Base-by-base conservation (phyloP, 306 rosid species). In the Citrullus colocynthis region DNA sequence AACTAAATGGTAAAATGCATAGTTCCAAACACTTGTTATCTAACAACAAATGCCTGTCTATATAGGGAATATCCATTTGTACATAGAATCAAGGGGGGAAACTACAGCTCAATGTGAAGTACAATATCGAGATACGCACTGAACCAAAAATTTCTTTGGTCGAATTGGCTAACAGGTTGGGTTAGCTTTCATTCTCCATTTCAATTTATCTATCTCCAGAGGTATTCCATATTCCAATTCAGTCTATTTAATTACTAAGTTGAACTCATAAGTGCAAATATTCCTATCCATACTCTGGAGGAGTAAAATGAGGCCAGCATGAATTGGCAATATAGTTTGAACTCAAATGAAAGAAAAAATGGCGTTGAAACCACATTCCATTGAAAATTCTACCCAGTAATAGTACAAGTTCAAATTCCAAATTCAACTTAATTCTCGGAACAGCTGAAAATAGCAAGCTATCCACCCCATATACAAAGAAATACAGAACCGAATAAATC, bases 401-500 rank as follows among this genome's bases (percentile, higher is more conserved):
- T 71, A 71, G 20, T 24, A 48, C 20, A 49, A 72, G 2, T 28
- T 48, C 76, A 30, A 48, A 71, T 37, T 71, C 76, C 58, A 51
- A 49, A 49, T 2, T 51, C 62, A 30, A 74, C 78, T 51, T 30
- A 49, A 73, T 15, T 73, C 45, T 51, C 28, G 18, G 5, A 72
- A 48, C 42, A 49, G 30, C 61, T 39, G 1, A 54, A n/a, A 34
- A 48, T 5, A 54, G 9, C 63, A 73, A 32, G 17, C 78, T 10
- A 52, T 32, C 61, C 24, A 30, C 7, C 62, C 15, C 44, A 74
- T 9, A 52, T 32, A 72, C 41, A 74, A 74, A 14, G 9, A 74
- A 74, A 49, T 17, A 64, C 72, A 42, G 70, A 93, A 82, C 83
- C 89, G 88, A 85, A 75, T 15, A 75, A 79, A 86, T 69, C 79